Evolutionary conservation across 1,284 basidiomycete species (phyloP).

Genomic region (Cryptococcus maquisensis): DNA sequence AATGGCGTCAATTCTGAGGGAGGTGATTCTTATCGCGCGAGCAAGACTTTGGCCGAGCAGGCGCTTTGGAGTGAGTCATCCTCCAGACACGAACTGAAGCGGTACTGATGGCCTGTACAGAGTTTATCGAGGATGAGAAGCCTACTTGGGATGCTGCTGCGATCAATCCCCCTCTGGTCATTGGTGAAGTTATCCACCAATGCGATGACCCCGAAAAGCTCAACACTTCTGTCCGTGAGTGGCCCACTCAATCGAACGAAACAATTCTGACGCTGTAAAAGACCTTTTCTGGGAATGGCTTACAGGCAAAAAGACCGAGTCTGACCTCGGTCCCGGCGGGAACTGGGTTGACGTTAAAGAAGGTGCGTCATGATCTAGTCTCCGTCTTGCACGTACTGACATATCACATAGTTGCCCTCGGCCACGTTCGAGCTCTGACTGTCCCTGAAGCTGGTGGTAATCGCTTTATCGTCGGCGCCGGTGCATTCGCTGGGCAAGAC

Average conservation of each 20-base stretch:
- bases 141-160: slow-evolving; percentile 56
- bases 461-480: slow-evolving; percentile 56
- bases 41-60: slow-evolving; percentile 66
- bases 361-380: slow-evolving; percentile 10
- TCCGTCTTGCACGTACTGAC: neutral
- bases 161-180: slow-evolving; percentile 56
- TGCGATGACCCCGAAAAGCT: slow-evolving; percentile 52
- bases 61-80: slow-evolving; percentile 45
- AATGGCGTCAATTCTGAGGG: slow-evolving; percentile 58
- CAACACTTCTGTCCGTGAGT: slow-evolving; percentile 54
- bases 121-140: slow-evolving; percentile 59
- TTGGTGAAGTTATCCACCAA: slow-evolving; percentile 55
- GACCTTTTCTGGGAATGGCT: slow-evolving; percentile 46
- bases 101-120: slow-evolving; percentile 15
- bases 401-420: slow-evolving; percentile 51
- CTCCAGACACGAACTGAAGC: neutral
- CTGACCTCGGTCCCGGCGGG: slow-evolving; percentile 41
- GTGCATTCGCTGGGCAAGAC: slow-evolving; percentile 39
- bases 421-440: slow-evolving; percentile 57
- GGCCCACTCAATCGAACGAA: neutral
- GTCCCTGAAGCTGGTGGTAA: slow-evolving; percentile 59
- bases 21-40: slow-evolving; percentile 32
- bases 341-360: slow-evolving; percentile 60
- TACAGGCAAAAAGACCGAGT: slow-evolving; percentile 46
- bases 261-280: slow-evolving; percentile 5